Conservation (phyloP, 306 rosid genomes). For the Prunus kanzakura region DNA sequence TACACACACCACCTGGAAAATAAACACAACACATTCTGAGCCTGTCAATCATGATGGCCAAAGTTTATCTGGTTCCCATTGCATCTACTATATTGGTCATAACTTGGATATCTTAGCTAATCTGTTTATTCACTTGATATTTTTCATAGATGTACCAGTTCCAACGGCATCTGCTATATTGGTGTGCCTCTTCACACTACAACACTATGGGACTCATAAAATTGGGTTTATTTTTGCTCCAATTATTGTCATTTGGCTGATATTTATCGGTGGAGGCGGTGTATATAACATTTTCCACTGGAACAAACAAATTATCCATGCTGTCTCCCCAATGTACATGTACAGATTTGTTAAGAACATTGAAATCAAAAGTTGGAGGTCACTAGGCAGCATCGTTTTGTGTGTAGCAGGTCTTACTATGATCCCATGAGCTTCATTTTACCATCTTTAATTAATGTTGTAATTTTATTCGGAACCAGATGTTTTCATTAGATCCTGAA, state of each 20-base stretch:
- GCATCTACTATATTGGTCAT: background rate
- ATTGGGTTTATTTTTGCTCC: constrained; percentile 85
- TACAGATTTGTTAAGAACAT: constrained; percentile 45
- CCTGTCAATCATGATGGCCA: background rate
- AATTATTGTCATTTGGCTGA: constrained; percentile 60
- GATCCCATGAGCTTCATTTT: constrained; percentile 7
- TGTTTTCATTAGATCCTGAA: constrained; percentile 9
- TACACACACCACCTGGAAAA: background rate
- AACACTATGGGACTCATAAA: constrained; percentile 63
- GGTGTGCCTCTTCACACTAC: constrained; percentile 73
- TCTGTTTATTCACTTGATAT: background rate
- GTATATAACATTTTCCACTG: constrained; percentile 47
- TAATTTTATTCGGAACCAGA: background rate
- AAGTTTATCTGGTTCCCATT: background rate
- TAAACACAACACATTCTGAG: background rate
- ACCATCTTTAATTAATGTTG: background rate
- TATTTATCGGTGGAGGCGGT: constrained; percentile 53
- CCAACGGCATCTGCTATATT: constrained; percentile 67
- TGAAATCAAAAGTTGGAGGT: constrained; percentile 46
- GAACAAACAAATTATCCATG: constrained; percentile 52
- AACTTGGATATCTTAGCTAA: background rate
- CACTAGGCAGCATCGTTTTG: constrained; percentile 60
- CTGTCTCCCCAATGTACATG: constrained; percentile 57
- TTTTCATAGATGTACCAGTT: constrained; percentile 64
- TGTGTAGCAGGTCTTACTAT: constrained; percentile 56